Evolutionary conservation across 2,329 filamentous ascomycete genomes (phyloP), one percentile per base, ranked within the genome.

Genomic region (Apiospora hydei): DNA sequence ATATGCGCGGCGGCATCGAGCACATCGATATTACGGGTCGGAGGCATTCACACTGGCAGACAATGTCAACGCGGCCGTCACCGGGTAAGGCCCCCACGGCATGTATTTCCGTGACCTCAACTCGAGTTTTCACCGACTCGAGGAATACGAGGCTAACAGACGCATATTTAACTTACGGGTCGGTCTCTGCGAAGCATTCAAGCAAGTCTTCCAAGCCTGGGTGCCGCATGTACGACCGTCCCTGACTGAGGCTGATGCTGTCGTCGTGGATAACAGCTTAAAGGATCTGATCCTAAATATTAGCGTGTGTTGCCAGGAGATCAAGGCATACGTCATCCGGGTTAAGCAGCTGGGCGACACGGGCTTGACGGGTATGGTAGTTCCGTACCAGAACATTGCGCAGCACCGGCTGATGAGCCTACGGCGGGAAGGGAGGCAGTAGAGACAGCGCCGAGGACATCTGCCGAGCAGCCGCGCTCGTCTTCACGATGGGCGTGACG

Each of bases 51-150:
- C 57, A 41, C 57, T 64, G 30, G 57, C 57, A 41, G 57, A 64
- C 34, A 64, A 64, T n/a, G 34, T 64, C 30, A 64, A 64, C 8
- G 57, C 57, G 34, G 57, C 57, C 34, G 57, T 64, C 57, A 64
- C 34, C 3, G 57, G 57, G 3, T n/a, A 64, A 41, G 34, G 18
- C 57, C 6, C 57, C 57, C 11, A 41, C 57, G 18, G 57, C 34
- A 41, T 41, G 57, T 64, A n/a, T 16, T 24, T 4, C 14, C 3
- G 3, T 64, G 8, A 18, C 4, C 8, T 14, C 18, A 38, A 10
- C 30, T n/a, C 38, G 7, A 16, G 30, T n/a, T 64, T 1, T 3
- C 10, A 11, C 16, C 21, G 34, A 3, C 18, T 64, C n/a, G 1
- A 41, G 8, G 3, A 6, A 64, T 64, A 6, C 6, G 1, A 41